A percentile compares a stretch with the other conserved stretches of the same genome.
phyloP scores from a whole-genome alignment of 441 rosid species.

The Mallotus japonicus region DNA sequence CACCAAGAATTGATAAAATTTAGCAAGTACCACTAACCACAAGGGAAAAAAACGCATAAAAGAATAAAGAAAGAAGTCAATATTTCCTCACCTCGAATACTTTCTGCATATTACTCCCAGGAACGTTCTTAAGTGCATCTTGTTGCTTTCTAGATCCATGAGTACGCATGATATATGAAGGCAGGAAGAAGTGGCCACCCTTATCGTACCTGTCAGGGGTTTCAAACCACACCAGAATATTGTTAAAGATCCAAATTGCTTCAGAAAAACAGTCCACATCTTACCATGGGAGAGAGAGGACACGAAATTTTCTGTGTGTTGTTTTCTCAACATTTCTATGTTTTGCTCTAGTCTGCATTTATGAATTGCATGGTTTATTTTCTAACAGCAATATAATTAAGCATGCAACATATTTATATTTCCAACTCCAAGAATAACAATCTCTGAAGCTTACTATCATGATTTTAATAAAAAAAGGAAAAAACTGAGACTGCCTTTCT shows the following conservation, averaged over 20 bases:
- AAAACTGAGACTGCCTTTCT: background rate
- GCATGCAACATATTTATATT: background rate
- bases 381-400: background rate
- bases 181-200: slow-evolving; percentile 89
- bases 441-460: background rate
- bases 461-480: too few species aligned
- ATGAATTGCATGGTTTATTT: too few species aligned
- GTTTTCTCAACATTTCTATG: too few species aligned
- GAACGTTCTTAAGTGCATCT: slow-evolving; percentile 54
- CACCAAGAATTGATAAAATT: background rate
- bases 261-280: too few species aligned
- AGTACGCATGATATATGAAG: slow-evolving; percentile 91
- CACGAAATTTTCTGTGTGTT: too few species aligned
- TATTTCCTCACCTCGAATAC: slow-evolving; percentile 67
- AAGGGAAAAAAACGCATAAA: background rate
- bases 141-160: slow-evolving; percentile 87
- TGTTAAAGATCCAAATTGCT: slow-evolving; percentile 7
- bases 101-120: slow-evolving; percentile 51
- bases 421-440: background rate
- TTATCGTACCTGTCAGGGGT: slow-evolving; percentile 64
- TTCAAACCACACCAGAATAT: background rate
- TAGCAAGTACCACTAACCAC: background rate
- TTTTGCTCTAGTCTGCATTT: too few species aligned
- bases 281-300: too few species aligned
- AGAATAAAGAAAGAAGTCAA: slow-evolving; percentile 1